These are phyloP conservation scores for Hymenoscyphus repandus DNA, from an alignment of 2,329 filamentous ascomycete species.

Conservation along the genomic window DNA sequence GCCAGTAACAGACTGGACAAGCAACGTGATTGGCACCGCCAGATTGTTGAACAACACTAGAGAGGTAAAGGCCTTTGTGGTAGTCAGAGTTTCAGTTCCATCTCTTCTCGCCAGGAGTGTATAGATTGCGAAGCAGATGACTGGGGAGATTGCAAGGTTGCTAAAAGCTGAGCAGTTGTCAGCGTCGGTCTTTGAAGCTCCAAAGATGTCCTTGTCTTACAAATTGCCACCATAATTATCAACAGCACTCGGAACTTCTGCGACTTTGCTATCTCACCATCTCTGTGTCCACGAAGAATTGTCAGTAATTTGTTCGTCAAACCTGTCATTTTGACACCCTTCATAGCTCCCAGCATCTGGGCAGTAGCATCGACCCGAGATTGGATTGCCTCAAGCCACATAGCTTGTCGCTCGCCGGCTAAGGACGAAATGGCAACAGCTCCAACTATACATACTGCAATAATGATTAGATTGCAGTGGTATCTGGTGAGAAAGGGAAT, in stretches of 20 bases:
- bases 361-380: slow-evolving; percentile 25
- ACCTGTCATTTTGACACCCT: slow-evolving; percentile 27
- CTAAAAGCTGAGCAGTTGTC: slow-evolving; percentile 17
- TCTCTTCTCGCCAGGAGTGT: slow-evolving; percentile 11
- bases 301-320: slow-evolving; percentile 29
- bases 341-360: slow-evolving; percentile 23
- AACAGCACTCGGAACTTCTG: slow-evolving; percentile 31
- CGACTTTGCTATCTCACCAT: slow-evolving; percentile 10
- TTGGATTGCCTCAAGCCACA: slow-evolving; percentile 26
- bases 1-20: too few relatives aligned
- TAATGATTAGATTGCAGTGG: slow-evolving; percentile 18
- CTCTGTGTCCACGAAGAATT: slow-evolving; percentile 31
- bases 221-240: not conserved
- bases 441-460: slow-evolving; percentile 28
- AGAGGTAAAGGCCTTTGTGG: not conserved
- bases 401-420: slow-evolving; percentile 23
- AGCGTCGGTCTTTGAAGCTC: not conserved
- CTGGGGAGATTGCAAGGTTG: slow-evolving; percentile 2
- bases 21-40: not conserved
- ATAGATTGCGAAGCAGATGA: not conserved
- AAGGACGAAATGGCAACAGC: slow-evolving; percentile 9
- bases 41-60: not conserved
- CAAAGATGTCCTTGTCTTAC: too few relatives aligned
- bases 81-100: not conserved
- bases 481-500: not conserved